A percentile compares a stretch with the other conserved stretches of the same genome.
These are phyloP conservation scores for Fusarium vanettenii DNA, from an alignment of 2,329 filamentous ascomycete species.

Conservation along the genomic window DNA sequence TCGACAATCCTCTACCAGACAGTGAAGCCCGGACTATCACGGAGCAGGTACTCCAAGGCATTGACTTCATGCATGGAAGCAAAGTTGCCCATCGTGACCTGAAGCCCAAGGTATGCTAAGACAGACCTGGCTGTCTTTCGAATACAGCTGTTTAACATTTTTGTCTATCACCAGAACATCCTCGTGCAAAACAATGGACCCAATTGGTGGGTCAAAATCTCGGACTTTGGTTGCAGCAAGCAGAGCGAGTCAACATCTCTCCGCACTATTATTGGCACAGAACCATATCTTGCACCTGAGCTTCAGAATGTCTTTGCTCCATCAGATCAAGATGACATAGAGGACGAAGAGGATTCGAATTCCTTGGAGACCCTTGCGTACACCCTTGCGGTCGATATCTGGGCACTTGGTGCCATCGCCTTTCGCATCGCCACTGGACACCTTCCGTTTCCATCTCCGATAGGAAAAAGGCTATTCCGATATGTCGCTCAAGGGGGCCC, in stretches of 20 bases:
- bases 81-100: not conserved
- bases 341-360: not conserved
- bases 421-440: not conserved
- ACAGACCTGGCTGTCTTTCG: not conserved
- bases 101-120: not conserved
- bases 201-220: slow-evolving; percentile 14
- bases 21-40: not conserved
- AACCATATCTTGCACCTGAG: slow-evolving; percentile 3
- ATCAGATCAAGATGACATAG: not conserved
- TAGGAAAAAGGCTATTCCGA: not conserved
- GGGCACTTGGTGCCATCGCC: slow-evolving; percentile 3
- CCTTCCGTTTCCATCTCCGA: not conserved
- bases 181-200: not conserved
- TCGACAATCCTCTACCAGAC: not conserved
- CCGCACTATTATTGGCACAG: not conserved
- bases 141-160: no score
- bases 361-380: not conserved
- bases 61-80: slow-evolving; percentile 3
- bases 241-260: not conserved
- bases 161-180: not conserved
- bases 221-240: slow-evolving; percentile 5
- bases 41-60: not conserved
- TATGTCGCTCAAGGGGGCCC: not conserved
- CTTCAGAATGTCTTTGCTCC: not conserved
- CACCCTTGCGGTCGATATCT: not conserved